Percentiles rank a stretch among this genome's conserved stretches.
phyloP scores from a whole-genome alignment of 2,329 filamentous ascomycete genomes.

The Chaetomiaceae sp. region DNA sequence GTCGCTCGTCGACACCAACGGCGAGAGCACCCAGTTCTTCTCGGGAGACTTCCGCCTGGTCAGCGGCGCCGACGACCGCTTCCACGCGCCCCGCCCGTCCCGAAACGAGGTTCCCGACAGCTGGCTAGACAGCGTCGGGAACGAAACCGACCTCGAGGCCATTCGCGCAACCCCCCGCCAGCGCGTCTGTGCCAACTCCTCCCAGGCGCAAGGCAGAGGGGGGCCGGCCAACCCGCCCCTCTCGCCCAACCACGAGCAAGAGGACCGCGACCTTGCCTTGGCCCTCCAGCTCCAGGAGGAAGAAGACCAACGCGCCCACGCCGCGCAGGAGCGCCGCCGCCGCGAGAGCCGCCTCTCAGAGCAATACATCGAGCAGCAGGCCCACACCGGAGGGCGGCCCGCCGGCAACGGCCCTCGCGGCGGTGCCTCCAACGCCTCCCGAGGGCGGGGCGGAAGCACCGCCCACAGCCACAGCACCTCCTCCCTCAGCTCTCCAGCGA shows the following conservation, averaged over 20 bases:
- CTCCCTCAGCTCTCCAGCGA: conserved; percentile 6
- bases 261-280: conserved; percentile 83
- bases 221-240: conserved; percentile 27
- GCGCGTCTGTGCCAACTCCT: no score
- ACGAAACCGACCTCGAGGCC: no score
- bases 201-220: conserved; percentile 16
- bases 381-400: no score
- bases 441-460: conserved; percentile 2
- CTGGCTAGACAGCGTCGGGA: conserved; percentile 16
- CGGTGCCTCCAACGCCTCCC: conserved; percentile 12
- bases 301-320: conserved; percentile 73
- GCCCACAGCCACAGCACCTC: conserved; percentile 1
- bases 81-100: neutral
- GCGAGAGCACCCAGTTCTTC: conserved; percentile 75
- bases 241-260: conserved; percentile 54
- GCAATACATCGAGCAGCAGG: conserved; percentile 66
- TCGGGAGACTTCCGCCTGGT: conserved; percentile 87
- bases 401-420: no score
- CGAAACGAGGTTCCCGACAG: conserved; percentile 1
- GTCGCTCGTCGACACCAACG: conserved; percentile 81
- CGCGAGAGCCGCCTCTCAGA: conserved; percentile 66
- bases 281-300: conserved; percentile 92
- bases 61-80: conserved; percentile 47
- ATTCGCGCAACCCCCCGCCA: no score
- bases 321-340: conserved; percentile 54